Base-by-base conservation (phyloP, 2,329 filamentous ascomycete species). In the Pyricularia sp. region DNA sequence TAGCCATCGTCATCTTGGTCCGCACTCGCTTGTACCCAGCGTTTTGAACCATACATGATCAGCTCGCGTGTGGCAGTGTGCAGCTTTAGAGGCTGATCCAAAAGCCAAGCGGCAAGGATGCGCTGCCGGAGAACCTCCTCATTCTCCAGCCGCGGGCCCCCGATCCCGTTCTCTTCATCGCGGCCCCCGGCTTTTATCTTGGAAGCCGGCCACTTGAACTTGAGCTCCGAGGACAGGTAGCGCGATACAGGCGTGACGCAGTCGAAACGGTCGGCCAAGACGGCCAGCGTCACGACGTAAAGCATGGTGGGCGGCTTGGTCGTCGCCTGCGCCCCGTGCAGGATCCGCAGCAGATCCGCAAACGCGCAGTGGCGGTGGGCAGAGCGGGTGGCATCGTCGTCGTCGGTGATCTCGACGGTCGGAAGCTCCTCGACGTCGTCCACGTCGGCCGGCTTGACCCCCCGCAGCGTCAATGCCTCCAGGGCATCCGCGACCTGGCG, bases 211-310 rank as follows among this genome's bases (percentile, higher is more conserved):
- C 67, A 68, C 31, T 64, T 64, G 81, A 86, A 88, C 73, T 84
- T 86, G 75, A 85, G 33, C 14, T 68, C 73, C 82, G 86, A 65
- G 83, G 74, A 12, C 23, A 90, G 77, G 71, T 87, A 86, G 65
- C 80, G 80, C 10, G 85, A 81, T 1, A 92, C 82, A 12, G 81
- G 76, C 2, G 81, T 76, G 1, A 87, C 78, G 70, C 89, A 90
- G 78, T 90, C 89, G 77, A 92, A 93, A 64, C 90, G 86, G 76
- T 93, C 91, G 11, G 90, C 90, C 69, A 92, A 84, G 67, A 92
- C 84, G 59, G 89, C 87, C 59, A 93, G 79, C 1, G 89, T 90
- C 17, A 88, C 86, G 12, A 91, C 81, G 72, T 90, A 90, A 7
- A 85, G 79, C 71, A 92, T 83, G 20, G 84, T 85, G 2, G 42